Base-by-base conservation (phyloP, 2,329 filamentous ascomycete genomes). In the Madurella fahalii region DNA sequence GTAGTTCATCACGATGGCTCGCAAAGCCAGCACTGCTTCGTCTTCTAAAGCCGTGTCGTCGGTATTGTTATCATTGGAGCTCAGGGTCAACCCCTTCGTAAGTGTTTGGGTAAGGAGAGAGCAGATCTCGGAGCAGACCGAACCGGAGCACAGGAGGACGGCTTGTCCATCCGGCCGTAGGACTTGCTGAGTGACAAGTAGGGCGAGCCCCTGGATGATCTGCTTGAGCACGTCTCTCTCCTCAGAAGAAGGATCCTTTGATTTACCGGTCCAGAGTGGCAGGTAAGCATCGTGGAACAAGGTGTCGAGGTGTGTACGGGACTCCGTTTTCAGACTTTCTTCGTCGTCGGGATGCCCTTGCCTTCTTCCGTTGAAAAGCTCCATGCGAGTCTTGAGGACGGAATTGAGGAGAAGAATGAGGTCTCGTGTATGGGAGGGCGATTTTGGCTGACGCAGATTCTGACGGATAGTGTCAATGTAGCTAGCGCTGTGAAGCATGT, bases 391-490 rank as follows among this genome's bases (percentile, higher is more conserved):
- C 57, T 76, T 76, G 18, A 84, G 66, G 8, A 82, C 65, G 1
- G 78, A 76, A 49, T 78, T 77, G 5, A 83, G 61, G 1, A 83
- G 68, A 16, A 74, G 73, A 2, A 83, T 62, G 1, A 83, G 70
- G 54, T 81, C 77, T n/a, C 74, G 72, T 31, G 74, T 76, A 56
- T 83, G 80, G 2, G 72, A 68, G 4, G 72, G 65, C 1, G 78
- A 77, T 60, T 78, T 79, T 1, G 76, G 72, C 55, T 80, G 74
- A 32, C 73, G 74, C 9, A 84, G 65, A 37, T 77, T 78, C 50
- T 76, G 74, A 54, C 77, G 77, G 34, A 82, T 70, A 31, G 69
- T 66, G 2, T 78, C 73, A 4, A 79, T 69, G 39, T 81, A 71
- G 11, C 72, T 68, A 2, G 77, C 74, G 2, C 76, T 69, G 2